Conservation (phyloP, 495 filamentous ascomycete genomes). For the Hyaloscypha variabilis region DNA sequence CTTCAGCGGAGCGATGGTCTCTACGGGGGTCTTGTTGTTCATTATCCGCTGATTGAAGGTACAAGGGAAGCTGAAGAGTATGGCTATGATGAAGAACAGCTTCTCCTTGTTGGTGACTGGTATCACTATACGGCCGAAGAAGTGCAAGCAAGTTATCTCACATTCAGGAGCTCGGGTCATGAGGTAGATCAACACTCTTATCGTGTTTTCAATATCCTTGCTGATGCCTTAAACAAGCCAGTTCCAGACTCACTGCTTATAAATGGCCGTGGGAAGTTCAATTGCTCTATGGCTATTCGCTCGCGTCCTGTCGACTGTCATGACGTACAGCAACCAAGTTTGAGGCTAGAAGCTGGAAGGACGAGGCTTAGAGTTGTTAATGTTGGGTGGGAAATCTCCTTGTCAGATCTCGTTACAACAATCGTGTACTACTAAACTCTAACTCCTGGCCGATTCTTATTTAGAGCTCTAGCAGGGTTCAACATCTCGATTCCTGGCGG, state of each 20-base stretch:
- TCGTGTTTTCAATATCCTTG: not conserved
- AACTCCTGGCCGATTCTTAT: too few species aligned
- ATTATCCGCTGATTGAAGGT: slow-evolving; percentile 33
- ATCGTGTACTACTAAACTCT: too few species aligned
- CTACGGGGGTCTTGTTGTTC: slow-evolving; percentile 59
- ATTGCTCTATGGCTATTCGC: slow-evolving; percentile 51
- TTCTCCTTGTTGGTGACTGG: slow-evolving; percentile 57
- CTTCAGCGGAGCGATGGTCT: slow-evolving; percentile 52
- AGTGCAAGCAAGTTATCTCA: slow-evolving; percentile 49
- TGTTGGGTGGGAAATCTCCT: slow-evolving; percentile 23
- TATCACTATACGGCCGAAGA: slow-evolving; percentile 45
- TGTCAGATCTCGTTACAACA: slow-evolving; percentile 12
- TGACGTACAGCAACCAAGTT: slow-evolving; percentile 19
- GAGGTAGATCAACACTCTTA: slow-evolving; percentile 28
- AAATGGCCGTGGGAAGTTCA: slow-evolving; percentile 50
- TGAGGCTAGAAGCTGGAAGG: not conserved
- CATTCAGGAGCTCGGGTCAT: slow-evolving; percentile 47
- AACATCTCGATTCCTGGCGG: slow-evolving; percentile 37
- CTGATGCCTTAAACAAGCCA: slow-evolving; percentile 36
- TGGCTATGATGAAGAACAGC: slow-evolving; percentile 38
- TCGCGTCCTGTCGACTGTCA: slow-evolving; percentile 50
- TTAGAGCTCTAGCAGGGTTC: slow-evolving; percentile 47
- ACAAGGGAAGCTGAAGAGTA: slow-evolving; percentile 10
- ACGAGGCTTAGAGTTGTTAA: slow-evolving; percentile 21
- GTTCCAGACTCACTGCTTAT: slow-evolving; percentile 55